Base-by-base conservation (phyloP, 208 protist genomes). In the Phytomonas sp. region DNA sequence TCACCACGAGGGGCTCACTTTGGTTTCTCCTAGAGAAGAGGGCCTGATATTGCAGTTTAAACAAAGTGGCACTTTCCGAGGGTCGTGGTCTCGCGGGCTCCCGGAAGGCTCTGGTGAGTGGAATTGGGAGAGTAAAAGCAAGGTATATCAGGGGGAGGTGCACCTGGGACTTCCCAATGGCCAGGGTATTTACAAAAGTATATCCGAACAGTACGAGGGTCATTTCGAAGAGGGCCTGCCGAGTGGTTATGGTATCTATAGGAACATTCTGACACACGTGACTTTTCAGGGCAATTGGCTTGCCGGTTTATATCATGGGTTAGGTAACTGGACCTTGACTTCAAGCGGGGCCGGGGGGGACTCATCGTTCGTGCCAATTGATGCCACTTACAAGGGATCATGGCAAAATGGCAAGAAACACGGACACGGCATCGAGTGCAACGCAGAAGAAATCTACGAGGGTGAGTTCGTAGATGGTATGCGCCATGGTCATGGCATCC, bases 61-160 rank as follows among this genome's bases (percentile, higher is more conserved):
- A 5, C 63, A 80, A n/a, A 74, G 83, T 72, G 90, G 81, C 49
- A 75, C 71, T 8, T 97, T 92, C 80, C 78, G 49, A 0, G 92
- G 92, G 0, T 49, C 70, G 64, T 95, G 88, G 88, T 56, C 73
- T 26, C 72, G 80, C 16, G 81, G 80, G 11, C 70, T 86, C 42
- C 88, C 85, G 5, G 74, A 93, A 32, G 90, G 90, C 2, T 33
- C 76, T 33, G 92, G 92, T 0, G 65, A 69, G 34, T 93, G 83
- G 86, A 33, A 69, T 36, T 93, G 91, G 87, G 73, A 78, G 26
- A 76, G 82, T 72, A 86, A 83, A n/a, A 59, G 71, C 31, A 72
- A 74, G 66, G 74, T 60, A n/a, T 95, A 94, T 77, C 37, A 63
- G 0, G 93, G 90, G 4, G 71, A 64, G 12, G 81, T 91, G 33